phyloP scores from a whole-genome alignment of 1,284 basidiomycete genomes.

The Pascua guehoae region DNA sequence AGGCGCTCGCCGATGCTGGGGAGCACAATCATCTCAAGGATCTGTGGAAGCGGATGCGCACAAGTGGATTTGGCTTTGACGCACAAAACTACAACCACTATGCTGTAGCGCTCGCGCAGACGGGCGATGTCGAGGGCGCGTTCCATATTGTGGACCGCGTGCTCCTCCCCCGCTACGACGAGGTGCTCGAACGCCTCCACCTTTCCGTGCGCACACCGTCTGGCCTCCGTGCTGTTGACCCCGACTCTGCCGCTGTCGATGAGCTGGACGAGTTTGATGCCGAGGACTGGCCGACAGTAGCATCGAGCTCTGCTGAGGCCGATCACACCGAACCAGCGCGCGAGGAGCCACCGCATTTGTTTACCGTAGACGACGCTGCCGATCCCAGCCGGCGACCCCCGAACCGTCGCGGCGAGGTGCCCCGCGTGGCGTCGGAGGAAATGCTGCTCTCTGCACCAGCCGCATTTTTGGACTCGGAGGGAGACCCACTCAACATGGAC shows the following conservation, averaged over 20 bases:
- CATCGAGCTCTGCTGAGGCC: background rate
- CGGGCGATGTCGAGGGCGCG: slow-evolving; percentile 73
- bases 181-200: slow-evolving; percentile 23
- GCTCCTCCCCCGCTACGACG: slow-evolving; percentile 61
- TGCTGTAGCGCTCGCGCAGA: slow-evolving; percentile 67
- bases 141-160: slow-evolving; percentile 79
- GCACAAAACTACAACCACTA: slow-evolving; percentile 92
- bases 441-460: too few species aligned
- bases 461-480: too few species aligned
- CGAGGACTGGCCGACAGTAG: slow-evolving; percentile 4
- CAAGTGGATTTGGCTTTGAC: slow-evolving; percentile 76
- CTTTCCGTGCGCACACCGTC: slow-evolving; percentile 18
- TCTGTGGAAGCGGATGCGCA: slow-evolving; percentile 65
- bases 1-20: slow-evolving; percentile 66
- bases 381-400: slow-evolving; percentile 20
- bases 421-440: too few species aligned
- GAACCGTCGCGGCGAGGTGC: slow-evolving; percentile 26
- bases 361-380: slow-evolving; percentile 10
- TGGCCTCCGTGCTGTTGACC: slow-evolving; percentile 47
- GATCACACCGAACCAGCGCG: background rate
- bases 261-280: slow-evolving; percentile 5
- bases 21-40: slow-evolving; percentile 61
- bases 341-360: background rate
- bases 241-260: slow-evolving; percentile 11
- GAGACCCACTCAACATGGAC: slow-evolving; percentile 8